Evolutionary conservation across 495 filamentous ascomycete genomes (phyloP).

Genomic region (Penicillium parvum): DNA sequence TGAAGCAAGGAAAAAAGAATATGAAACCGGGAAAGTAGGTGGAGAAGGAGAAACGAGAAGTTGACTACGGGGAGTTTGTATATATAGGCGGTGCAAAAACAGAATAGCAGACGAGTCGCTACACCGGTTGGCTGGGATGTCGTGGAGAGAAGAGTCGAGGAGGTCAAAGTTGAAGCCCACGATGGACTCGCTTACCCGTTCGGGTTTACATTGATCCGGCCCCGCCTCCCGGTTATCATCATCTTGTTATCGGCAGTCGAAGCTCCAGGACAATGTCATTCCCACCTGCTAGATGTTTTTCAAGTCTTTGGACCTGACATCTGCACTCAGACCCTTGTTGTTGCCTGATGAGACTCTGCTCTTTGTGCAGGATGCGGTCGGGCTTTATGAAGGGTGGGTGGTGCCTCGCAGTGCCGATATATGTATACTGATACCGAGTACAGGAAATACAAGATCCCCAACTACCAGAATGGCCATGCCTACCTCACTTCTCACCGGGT

Average conservation of each 20-base stretch:
- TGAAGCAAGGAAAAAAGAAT: slow-evolving; percentile 9
- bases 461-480: slow-evolving; percentile 90
- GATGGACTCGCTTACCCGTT: slow-evolving; percentile 16
- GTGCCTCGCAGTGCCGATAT: slow-evolving; percentile 3
- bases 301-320: slow-evolving; percentile 90
- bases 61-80: slow-evolving; percentile 17
- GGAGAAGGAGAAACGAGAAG: slow-evolving; percentile 12
- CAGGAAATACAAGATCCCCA: slow-evolving; percentile 93
- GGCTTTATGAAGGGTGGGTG: slow-evolving; percentile 92
- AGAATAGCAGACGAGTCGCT: no score
- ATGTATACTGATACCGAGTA: slow-evolving; percentile 12
- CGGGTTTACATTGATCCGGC: slow-evolving; percentile 14
- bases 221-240: slow-evolving; percentile 13
- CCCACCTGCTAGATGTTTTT: slow-evolving; percentile 76
- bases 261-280: background rate
- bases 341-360: slow-evolving; percentile 85
- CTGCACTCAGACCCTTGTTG: slow-evolving; percentile 84
- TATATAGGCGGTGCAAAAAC: no score
- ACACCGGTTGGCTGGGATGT: no score
- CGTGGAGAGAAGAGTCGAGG: background rate
- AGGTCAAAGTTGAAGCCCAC: background rate
- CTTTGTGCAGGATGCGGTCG: slow-evolving; percentile 95
- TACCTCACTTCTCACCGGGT: slow-evolving; percentile 93
- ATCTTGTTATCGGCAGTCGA: slow-evolving; percentile 10
- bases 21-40: slow-evolving; percentile 14